A percentile compares a stretch with the other conserved stretches of the same genome.
These are phyloP conservation scores for Diophrys appendiculata DNA, from an alignment of 73 alveolate species.

Conservation along the genomic window DNA sequence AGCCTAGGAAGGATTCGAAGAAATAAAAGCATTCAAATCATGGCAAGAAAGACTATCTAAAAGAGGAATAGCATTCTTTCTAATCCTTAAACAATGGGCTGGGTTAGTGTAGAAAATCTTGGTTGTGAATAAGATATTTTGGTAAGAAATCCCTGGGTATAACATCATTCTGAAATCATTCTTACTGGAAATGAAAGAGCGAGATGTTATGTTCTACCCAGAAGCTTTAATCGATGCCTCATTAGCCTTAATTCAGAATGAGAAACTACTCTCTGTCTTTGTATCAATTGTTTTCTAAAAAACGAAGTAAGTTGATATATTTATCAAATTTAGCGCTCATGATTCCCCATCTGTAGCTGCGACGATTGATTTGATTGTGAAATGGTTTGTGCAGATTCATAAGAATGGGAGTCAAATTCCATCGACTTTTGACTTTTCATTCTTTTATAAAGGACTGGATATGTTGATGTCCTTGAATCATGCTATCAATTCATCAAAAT, in stretches of 20 bases:
- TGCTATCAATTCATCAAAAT: conserved; percentile 64
- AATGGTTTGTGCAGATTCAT: conserved; percentile 59
- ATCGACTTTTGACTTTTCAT: conserved; percentile 68
- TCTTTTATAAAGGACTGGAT: conserved; percentile 70
- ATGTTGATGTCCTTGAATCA: conserved; percentile 69
- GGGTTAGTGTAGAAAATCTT: too few relatives aligned
- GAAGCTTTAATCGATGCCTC: conserved; percentile 76
- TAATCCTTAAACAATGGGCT: conserved; percentile 78
- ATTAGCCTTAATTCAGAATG: conserved; percentile 63
- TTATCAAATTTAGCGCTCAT: conserved; percentile 44
- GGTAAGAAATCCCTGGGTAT: conserved; percentile 89
- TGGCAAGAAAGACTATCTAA: conserved; percentile 77
- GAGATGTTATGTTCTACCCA: conserved; percentile 80
- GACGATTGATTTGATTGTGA: conserved; percentile 63
- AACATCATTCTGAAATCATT: conserved; percentile 64
- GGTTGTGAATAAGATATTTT: conserved; percentile 69
- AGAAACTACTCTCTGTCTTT: conserved; percentile 58
- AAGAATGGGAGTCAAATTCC: conserved; percentile 58
- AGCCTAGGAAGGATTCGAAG: conserved; percentile 36
- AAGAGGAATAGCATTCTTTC: conserved; percentile 88
- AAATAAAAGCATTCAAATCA: conserved; percentile 30
- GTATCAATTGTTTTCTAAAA: conserved; percentile 69
- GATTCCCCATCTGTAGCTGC: conserved; percentile 45
- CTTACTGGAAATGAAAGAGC: conserved; percentile 72
- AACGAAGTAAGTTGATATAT: conserved; percentile 72